Evolutionary conservation across 176 grass and related monocot species (phyloP).

Genomic region (Tillandsia fasciculata): DNA sequence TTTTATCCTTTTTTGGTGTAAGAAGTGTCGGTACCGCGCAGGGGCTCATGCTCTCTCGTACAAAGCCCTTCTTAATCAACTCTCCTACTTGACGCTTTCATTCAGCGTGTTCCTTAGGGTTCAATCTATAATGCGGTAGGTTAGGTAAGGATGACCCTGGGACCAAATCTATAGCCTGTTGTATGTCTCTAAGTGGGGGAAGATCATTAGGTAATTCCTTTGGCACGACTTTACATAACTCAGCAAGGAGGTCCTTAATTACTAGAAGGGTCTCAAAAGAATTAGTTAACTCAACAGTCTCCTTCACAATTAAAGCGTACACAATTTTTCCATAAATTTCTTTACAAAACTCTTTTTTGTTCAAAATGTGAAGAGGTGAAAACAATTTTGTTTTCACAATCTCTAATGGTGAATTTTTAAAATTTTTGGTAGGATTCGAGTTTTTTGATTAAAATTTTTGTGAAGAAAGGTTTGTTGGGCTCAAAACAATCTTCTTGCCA

Average conservation of each 20-base stretch:
- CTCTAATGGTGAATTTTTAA: not conserved
- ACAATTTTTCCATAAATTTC: not conserved
- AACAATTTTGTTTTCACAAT: not conserved
- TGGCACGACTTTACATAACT: not conserved
- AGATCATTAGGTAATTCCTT: not conserved
- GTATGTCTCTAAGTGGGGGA: not conserved
- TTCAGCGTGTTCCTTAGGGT: conserved; percentile 1
- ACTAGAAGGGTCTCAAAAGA: not conserved
- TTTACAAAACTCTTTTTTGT: not conserved
- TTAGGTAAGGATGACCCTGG: not conserved
- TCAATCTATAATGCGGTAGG: not conserved
- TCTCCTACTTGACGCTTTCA: conserved; percentile 5
- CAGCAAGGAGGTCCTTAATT: not conserved
- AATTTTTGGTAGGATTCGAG: not conserved
- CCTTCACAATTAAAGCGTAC: not conserved
- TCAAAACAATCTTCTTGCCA: not conserved
- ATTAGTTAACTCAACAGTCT: not conserved
- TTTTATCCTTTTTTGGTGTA: not conserved
- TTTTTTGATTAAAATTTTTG: not conserved
- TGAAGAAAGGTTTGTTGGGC: not conserved
- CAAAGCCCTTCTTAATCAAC: conserved; percentile 6
- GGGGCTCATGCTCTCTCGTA: conserved; percentile 10
- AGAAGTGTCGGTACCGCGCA: not conserved
- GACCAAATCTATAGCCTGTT: conserved; percentile 6
- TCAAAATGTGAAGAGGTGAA: not conserved